phyloP scores from a whole-genome alignment of 306 rosid genomes.

The Cyamopsis tetragonoloba region DNA sequence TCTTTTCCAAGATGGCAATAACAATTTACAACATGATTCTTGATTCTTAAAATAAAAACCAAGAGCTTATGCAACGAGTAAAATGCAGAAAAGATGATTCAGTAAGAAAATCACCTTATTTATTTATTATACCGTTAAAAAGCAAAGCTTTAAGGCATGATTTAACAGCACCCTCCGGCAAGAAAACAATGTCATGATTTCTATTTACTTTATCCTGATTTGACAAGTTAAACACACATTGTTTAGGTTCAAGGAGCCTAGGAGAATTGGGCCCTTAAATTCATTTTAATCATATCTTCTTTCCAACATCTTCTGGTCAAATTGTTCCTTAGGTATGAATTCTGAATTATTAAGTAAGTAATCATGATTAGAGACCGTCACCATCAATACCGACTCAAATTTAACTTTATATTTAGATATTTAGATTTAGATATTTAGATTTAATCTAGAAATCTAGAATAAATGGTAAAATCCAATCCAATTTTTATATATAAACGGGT shows the following conservation, averaged over 20 bases:
- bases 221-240: not conserved
- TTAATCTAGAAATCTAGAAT: too few species aligned
- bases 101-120: too few species aligned
- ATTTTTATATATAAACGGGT: too few species aligned
- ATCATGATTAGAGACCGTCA: slow-evolving; percentile 12
- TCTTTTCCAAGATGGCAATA: not conserved
- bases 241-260: not conserved
- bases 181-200: slow-evolving; percentile 16
- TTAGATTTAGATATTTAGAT: too few species aligned
- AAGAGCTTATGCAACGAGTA: not conserved
- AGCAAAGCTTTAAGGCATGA: not conserved
- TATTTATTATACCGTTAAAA: not conserved
- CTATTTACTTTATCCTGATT: slow-evolving; percentile 4
- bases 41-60: not conserved
- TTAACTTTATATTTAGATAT: too few species aligned
- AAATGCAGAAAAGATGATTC: not conserved
- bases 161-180: not conserved
- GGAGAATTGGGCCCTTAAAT: slow-evolving; percentile 16
- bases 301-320: not conserved
- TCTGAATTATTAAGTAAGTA: not conserved
- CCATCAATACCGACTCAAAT: not conserved
- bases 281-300: slow-evolving; percentile 9
- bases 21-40: not conserved
- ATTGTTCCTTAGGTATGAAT: slow-evolving; percentile 6
- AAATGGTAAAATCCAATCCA: slow-evolving; percentile 10